Percentiles rank a stretch among this genome's conserved stretches.
These are phyloP conservation scores for Tephrocybe rancida DNA, from an alignment of 768 basidiomycete genomes.

Conservation along the genomic window DNA sequence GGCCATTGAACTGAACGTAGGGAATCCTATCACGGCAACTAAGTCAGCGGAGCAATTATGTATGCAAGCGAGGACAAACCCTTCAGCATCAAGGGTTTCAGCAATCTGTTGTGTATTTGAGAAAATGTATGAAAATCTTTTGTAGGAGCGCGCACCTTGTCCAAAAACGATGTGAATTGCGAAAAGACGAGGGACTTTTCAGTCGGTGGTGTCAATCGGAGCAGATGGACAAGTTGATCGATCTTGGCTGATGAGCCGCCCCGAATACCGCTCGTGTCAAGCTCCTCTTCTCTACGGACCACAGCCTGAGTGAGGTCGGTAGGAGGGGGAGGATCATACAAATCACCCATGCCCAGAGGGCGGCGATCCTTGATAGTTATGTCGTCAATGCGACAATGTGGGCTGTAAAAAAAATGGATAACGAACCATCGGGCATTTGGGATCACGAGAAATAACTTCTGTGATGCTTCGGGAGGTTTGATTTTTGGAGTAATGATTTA, in stretches of 20 bases:
- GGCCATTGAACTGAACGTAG: conserved; percentile 83
- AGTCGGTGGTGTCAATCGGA: conserved; percentile 63
- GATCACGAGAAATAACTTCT: conserved; percentile 68
- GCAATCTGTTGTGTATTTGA: conserved; percentile 53
- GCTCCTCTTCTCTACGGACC: conserved; percentile 40
- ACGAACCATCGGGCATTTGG: conserved; percentile 81
- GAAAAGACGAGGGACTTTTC: conserved; percentile 90
- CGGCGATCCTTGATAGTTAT: conserved; percentile 65
- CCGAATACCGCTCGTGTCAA: conserved; percentile 40
- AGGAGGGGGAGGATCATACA: conserved; percentile 65
- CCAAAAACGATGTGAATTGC: conserved; percentile 85
- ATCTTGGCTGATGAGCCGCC: conserved; percentile 81
- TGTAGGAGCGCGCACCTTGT: conserved; percentile 53
- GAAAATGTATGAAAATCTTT: background rate
- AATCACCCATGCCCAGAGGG: conserved; percentile 48
- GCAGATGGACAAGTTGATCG: conserved; percentile 74
- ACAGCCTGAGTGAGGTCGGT: conserved; percentile 70
- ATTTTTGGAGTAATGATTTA: background rate
- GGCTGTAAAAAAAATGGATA: background rate
- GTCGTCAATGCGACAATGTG: background rate
- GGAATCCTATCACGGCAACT: conserved; percentile 50
- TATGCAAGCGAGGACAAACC: conserved; percentile 41
- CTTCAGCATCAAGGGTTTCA: conserved; percentile 63
- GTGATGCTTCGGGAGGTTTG: conserved; percentile 50
- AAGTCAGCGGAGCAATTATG: background rate